Evolutionary conservation across 768 basidiomycete genomes (phyloP).

Genomic region (Dendrothele bispora): DNA sequence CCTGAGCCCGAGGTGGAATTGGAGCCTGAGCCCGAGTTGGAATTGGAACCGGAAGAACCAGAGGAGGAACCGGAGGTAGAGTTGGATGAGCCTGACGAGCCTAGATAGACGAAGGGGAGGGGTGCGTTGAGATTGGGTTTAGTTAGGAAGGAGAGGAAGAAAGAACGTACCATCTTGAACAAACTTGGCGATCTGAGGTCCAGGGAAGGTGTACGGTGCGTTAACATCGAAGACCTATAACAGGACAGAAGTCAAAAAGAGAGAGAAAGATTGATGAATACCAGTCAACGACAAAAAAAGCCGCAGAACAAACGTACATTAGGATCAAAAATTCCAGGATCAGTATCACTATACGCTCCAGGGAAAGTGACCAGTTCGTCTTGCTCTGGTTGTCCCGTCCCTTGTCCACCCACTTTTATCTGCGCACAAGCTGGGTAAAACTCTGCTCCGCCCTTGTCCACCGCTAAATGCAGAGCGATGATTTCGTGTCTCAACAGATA

Average conservation of each 20-base stretch:
- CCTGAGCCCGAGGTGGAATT: too few relatives aligned
- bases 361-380: slow-evolving; percentile 64
- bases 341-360: slow-evolving; percentile 68
- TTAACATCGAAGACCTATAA: slow-evolving; percentile 29
- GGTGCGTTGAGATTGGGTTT: too few relatives aligned
- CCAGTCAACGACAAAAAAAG: too few relatives aligned
- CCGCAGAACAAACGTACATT: slow-evolving; percentile 26
- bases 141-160: too few relatives aligned
- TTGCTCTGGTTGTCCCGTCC: slow-evolving; percentile 43
- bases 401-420: slow-evolving; percentile 53
- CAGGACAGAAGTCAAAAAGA: not conserved
- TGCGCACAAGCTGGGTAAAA: slow-evolving; percentile 77
- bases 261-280: not conserved
- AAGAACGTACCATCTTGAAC: too few relatives aligned
- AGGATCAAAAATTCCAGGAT: slow-evolving; percentile 70
- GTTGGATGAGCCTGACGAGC: too few relatives aligned
- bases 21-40: too few relatives aligned
- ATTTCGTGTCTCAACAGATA: slow-evolving; percentile 81
- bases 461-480: slow-evolving; percentile 71
- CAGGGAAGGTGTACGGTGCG: slow-evolving; percentile 46
- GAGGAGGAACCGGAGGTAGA: too few relatives aligned
- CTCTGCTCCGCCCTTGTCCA: slow-evolving; percentile 61
- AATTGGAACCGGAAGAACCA: too few relatives aligned
- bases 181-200: slow-evolving; percentile 48
- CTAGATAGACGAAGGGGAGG: too few relatives aligned